These are phyloP conservation scores for Stereocaulon alpinum DNA, from an alignment of 495 filamentous ascomycete genomes.

Conservation along the genomic window DNA sequence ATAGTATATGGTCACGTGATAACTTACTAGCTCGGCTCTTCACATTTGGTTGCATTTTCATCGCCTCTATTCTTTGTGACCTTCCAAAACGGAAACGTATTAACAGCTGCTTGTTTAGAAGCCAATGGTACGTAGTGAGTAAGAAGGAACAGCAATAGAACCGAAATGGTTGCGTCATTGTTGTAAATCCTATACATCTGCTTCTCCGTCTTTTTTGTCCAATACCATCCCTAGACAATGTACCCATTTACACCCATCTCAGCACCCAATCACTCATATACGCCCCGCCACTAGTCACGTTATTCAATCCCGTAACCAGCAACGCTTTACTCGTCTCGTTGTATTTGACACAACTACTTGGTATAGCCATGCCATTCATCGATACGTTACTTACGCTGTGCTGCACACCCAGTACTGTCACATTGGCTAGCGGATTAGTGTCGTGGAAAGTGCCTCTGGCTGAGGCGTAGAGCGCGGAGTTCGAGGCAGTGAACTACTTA, in stretches of 20 bases:
- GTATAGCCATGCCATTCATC: constrained; percentile 40
- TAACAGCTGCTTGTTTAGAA: too few species aligned
- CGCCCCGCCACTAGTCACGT: constrained; percentile 42
- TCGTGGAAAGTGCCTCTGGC: constrained; percentile 48
- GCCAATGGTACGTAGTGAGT: too few species aligned
- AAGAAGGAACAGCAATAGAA: too few species aligned
- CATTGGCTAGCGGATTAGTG: constrained; percentile 49
- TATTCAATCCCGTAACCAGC: constrained; percentile 39
- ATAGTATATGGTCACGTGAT: too few species aligned
- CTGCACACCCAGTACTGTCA: constrained; percentile 56
- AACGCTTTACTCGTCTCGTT: constrained; percentile 38
- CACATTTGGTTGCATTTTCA: too few species aligned
- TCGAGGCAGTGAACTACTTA: constrained; percentile 39
- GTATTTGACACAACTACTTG: constrained; percentile 36
- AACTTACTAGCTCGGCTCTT: too few species aligned
- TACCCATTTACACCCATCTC: constrained; percentile 34
- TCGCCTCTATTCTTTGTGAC: too few species aligned
- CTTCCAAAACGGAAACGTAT: too few species aligned
- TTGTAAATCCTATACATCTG: too few species aligned
- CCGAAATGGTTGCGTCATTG: too few species aligned
- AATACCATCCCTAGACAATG: not conserved
- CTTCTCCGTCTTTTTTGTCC: too few species aligned
- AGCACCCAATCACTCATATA: constrained; percentile 49
- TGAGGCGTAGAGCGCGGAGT: constrained; percentile 36
- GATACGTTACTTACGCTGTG: constrained; percentile 34